Base-by-base conservation (phyloP, 1,284 basidiomycete species). In the Phlebopus sp. region DNA sequence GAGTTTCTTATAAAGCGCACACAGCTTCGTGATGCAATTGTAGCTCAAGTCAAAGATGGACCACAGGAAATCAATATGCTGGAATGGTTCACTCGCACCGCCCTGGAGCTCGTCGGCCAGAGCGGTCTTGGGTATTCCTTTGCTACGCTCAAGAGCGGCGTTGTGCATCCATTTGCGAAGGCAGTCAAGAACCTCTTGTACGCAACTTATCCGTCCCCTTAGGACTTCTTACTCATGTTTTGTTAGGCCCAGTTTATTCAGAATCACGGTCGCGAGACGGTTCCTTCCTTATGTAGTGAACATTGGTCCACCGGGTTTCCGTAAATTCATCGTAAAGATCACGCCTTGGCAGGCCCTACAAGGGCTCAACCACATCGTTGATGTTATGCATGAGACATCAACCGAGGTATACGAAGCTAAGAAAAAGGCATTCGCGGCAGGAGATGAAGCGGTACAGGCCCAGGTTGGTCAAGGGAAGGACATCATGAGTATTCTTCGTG, bases 51-150 rank as follows among this genome's bases (percentile, higher is more conserved):
- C 8, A 25, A 40, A 17, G 21, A 30, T 0, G 44, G 53, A 1
- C 50, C 29, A 37, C 46, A 27, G 51, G 55, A 69, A 17, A 47
- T 78, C n/a, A 72, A 77, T 49, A 69, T 79, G 65, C 67, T 70
- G 1, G 69, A 73, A 38, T 78, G 75, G 74, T 67, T 76, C 58
- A 70, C 68, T 13, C 66, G 75, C 18, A 69, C 71, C 1, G 71
- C 77, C 15, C 62, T 79, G 2, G 76, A 78, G 55, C 62, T 66
- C 0, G 68, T 76, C n/a, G 75, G 75, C 9, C 70, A 70, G 53
- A 69, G 72, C 2, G 67, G 76, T 13, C 60, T 78, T 1, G 75
- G 74, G 1, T 73, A 76, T 53, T 75, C 72, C 3, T 77, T 78
- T 55, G 72, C 74, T 51, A 69, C 73, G 3, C 59, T 74, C n/a